Evolutionary conservation across 129 eudicot genomes (phyloP), one percentile per base, ranked within the genome.

Genomic region (Smallanthus sonchifolius): DNA sequence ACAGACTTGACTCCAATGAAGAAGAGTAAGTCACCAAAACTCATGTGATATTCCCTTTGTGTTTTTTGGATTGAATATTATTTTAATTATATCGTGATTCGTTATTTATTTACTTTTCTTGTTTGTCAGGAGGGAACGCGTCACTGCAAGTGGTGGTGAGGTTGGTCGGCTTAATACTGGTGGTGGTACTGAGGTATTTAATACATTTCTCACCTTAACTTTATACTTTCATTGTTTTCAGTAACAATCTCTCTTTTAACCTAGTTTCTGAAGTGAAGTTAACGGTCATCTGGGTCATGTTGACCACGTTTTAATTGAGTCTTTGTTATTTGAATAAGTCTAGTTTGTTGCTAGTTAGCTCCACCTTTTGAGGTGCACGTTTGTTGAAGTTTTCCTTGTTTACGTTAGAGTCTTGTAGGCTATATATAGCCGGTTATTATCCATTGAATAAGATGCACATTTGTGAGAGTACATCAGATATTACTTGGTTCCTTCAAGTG

Each of bases 81-180:
- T 62, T 40, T 24, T 34, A 61, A 52, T 11, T 19, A 61, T 54
- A 9, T 70, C 45, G 24, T 42, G 13, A 63, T 69, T 69, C 16
- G 32, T 39, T 62, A 28, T 40, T 48, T 13, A 56, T 60, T 11
- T 61, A 42, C 20, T 11, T 54, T 6, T n/a, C 49, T 57, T 69
- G 62, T 40, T 11, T 34, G 54, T 10, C 82, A 94, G 99, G 97
- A 83, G 96, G 75, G 96, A 87, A 54, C 93, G 99, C 52, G 87
- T 94, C 48, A 88, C 93, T 4, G 87, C 99, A 67, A 83, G 99
- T 81, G 97, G 99, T 20, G 99, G 96, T n/a, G 97, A 94, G 84
- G 97, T 94, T 54, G 99, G 99, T 37, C 96, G 99, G 75, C 96
- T 94, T 49, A 94, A 91, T 81, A 88, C 97, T 51, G 96, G 99